These are phyloP conservation scores for Solanum sejunctum DNA, from an alignment of 257 asterid species.

Conservation along the genomic window DNA sequence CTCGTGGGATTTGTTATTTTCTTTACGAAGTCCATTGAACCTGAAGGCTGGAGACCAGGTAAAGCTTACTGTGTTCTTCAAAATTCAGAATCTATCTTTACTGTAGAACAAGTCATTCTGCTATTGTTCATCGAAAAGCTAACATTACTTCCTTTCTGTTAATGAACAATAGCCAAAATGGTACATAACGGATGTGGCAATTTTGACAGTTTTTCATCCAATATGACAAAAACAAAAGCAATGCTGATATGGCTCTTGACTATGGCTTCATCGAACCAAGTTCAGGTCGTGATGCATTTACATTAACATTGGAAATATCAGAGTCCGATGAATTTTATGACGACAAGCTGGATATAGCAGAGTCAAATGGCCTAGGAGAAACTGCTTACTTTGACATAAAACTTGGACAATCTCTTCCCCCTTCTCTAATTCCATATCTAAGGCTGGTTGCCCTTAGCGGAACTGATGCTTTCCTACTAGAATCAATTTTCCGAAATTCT, in stretches of 20 bases:
- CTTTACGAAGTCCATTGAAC: slow-evolving; percentile 65
- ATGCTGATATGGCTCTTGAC: slow-evolving; percentile 94
- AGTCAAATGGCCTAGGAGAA: slow-evolving; percentile 58
- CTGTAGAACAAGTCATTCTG: neutral
- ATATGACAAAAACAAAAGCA: slow-evolving; percentile 77
- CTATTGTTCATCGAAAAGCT: neutral
- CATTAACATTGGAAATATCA: slow-evolving; percentile 68
- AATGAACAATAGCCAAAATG: neutral
- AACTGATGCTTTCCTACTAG: slow-evolving; percentile 81
- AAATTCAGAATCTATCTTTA: neutral
- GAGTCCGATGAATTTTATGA: slow-evolving; percentile 60
- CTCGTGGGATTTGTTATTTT: slow-evolving; percentile 81
- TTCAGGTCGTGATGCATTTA: slow-evolving; percentile 63
- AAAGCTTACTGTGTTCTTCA: neutral
- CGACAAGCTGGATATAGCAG: slow-evolving; percentile 87
- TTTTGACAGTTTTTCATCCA: slow-evolving; percentile 65
- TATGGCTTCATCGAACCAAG: slow-evolving; percentile 71
- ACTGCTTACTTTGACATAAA: slow-evolving; percentile 74
- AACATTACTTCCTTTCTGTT: neutral
- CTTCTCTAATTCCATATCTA: slow-evolving; percentile 60
- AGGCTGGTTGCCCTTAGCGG: slow-evolving; percentile 80
- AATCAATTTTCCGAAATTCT: slow-evolving; percentile 67
- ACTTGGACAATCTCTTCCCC: slow-evolving; percentile 63
- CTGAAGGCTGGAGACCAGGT: slow-evolving; percentile 96
- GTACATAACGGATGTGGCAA: neutral